Evolutionary conservation across 768 basidiomycete species (phyloP), one percentile per base, ranked within the genome.

Genomic region (Pisolithus microcarpus): DNA sequence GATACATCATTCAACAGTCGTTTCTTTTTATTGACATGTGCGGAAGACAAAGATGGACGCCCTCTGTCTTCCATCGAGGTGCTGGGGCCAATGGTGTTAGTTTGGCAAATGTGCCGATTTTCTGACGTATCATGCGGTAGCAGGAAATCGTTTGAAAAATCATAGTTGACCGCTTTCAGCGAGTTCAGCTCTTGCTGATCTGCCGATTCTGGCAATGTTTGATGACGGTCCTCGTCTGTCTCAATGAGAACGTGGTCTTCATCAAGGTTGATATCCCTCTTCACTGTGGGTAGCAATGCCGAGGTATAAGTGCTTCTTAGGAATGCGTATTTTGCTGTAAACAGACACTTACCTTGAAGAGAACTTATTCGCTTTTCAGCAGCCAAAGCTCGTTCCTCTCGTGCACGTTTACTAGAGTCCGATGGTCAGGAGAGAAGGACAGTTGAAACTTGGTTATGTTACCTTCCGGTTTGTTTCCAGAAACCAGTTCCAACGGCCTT

Each of bases 391-490:
- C n/a, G n/a, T n/a, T n/a, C n/a, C n/a, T n/a, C n/a, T n/a, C n/a
- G n/a, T n/a, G n/a, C n/a, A n/a, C n/a, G n/a, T n/a, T n/a, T 88
- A 63, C 89, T 92, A 60, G 37, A 48, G 10, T 40, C 37, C 39
- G 43, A 31, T 56, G n/a, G 52, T 4, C 34, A 47, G 43, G 7
- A 6, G 46, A 26, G 38, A 37, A 18, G 28, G 34, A 18, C 10
- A 31, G 5, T 2, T 26, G 5, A 31, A 49, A 37, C n/a, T 34
- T 13, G 51, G 34, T 19, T 16, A 9, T 13, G 16, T 50, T 49
- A 82, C 86, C 85, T 87, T 36, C 63, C 68, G 13, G 86, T 86
- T 56, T 79, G 75, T 69, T 84, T 91, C 36, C 89, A 69, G 63
- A 86, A 89, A 10, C 85, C 85, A 30, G 70, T 72, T 0, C 84